Base-by-base conservation (phyloP, 306 rosid species). In the Fragaria nilgerrensis region DNA sequence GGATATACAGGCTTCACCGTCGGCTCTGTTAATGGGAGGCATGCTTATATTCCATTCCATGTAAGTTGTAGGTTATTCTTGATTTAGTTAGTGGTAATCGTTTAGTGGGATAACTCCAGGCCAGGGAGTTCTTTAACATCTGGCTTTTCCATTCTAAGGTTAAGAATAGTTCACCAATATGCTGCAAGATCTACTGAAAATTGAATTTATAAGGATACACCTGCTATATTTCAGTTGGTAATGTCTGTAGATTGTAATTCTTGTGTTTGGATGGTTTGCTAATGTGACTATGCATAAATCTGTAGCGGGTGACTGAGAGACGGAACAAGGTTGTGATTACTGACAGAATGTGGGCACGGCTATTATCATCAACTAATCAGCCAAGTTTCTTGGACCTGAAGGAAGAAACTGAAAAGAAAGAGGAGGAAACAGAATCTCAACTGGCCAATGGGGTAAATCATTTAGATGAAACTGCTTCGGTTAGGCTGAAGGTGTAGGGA, bases 271-370 rank as follows among this genome's bases (percentile, higher is more conserved):
- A 65, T 4, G 3, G 3, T 76, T 75, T 32, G 61, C 77, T 58
- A 10, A 80, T 29, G 62, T 55, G 70, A 65, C 50, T 17, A 14
- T 48, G 68, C 73, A 50, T 79, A 48, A 5, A 25, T 69, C 47
- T 81, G 85, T 88, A 91, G 91, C 77, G 91, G 64, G 84, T 91
- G 75, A 86, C 53, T 1, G 90, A 82, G 68, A 78, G 74, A 23
- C 87, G 62, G 77, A 85, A 91, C 86, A 85, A 69, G 61, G 96
- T 89, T 52, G 90, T 84, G 83, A 84, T 85, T 61, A 90, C 96
- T 17, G 96, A 90, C 78, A 47, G 93, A 68, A 90, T 90, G 91
- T 90, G 96, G 96, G 96, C 93, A 23, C 85, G 91, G 85, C 78
- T 90, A 55, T 83, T 90, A 56, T 79, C 88, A 55, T 89, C 91